Conservation (phyloP, 192 early-diverging fungal genomes). For the Polychytrium aggregatum region DNA sequence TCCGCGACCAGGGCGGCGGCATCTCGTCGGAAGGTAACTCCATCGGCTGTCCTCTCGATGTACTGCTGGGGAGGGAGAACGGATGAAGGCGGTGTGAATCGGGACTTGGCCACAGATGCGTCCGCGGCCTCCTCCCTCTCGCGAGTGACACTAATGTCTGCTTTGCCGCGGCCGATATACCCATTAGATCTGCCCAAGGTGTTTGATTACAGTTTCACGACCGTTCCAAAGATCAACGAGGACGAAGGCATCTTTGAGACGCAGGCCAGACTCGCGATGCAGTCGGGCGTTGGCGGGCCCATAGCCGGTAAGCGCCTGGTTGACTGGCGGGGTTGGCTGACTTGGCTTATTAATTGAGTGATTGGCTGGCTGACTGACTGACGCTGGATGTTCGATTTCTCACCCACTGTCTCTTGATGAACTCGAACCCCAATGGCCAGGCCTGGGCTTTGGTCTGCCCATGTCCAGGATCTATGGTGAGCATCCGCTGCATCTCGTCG, state of each 20-base stretch:
- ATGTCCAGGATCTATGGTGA: slow-evolving; percentile 71
- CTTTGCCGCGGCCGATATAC: too few relatives aligned
- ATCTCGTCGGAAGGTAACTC: slow-evolving; percentile 48
- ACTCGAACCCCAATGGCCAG: too few relatives aligned
- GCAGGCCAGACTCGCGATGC: slow-evolving; percentile 66
- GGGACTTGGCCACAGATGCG: too few relatives aligned
- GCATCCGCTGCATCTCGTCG: neutral
- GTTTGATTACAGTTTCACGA: slow-evolving; percentile 92
- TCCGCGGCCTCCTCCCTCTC: too few relatives aligned
- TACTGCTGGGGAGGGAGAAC: neutral
- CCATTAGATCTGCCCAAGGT: slow-evolving; percentile 51
- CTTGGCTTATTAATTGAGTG: neutral
- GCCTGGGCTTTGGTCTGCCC: slow-evolving; percentile 70
- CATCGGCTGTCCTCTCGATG: neutral
- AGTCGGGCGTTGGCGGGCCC: slow-evolving; percentile 83
- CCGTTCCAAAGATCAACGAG: slow-evolving; percentile 59
- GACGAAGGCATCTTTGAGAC: slow-evolving; percentile 56
- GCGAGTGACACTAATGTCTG: too few relatives aligned
- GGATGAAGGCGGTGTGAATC: too few relatives aligned
- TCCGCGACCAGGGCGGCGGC: slow-evolving; percentile 88
- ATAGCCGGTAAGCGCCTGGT: slow-evolving; percentile 52
- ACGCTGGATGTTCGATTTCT: neutral
- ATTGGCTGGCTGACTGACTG: too few relatives aligned
- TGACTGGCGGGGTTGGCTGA: neutral
- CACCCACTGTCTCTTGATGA: too few relatives aligned